Base-by-base conservation (phyloP, 2,329 filamentous ascomycete genomes). In the Fragosphaeria purpurea region DNA sequence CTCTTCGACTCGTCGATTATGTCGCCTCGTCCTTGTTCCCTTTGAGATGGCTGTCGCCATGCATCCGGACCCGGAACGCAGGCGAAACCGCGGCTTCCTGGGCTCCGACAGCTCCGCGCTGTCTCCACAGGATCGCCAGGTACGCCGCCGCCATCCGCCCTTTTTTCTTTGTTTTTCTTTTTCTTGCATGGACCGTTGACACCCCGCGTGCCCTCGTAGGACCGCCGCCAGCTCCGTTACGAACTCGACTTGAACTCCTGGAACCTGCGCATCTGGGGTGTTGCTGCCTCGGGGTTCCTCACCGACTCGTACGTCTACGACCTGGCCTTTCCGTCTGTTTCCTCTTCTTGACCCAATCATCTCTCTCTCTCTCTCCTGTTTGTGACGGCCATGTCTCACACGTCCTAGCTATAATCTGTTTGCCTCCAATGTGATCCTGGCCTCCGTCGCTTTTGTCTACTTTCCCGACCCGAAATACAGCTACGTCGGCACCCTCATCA, bases 211-310 rank as follows among this genome's bases (percentile, higher is more conserved):
- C 22, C 5, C 47, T 38, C 32, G 11, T 56, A 76, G 72, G 73
- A 76, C 59, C 73, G 74, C 46, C 66, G 69, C 50, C 74, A 76
- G 56, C 57, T 77, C 38, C 70, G 73, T 52, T 76, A 75, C 58
- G 73, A 76, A 57, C 68, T 77, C 38, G 73, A 77, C 53, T 63
- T 77, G 13, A 77, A 77, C 58, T 71, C 71, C 1, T 77, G 73
- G 73, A 77, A 76, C 58, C 60, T 76, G 47, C 67, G 74, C 41
- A 76, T 76, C 42, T 76, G 73, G 73, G 73, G 70, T 3, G 73
- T 77, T 34, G 72, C 73, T n/a, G 74, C 74, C 44, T 76, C 74
- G 0, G 74, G 74, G 7, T 77, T 76, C 54, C 63, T 77, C 30
- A 76, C 74, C 35, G 74, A 76, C 56, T 76, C 72, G 71, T 75